phyloP scores from a whole-genome alignment of 306 rosid genomes.

The Ammopiptanthus mongolicus region DNA sequence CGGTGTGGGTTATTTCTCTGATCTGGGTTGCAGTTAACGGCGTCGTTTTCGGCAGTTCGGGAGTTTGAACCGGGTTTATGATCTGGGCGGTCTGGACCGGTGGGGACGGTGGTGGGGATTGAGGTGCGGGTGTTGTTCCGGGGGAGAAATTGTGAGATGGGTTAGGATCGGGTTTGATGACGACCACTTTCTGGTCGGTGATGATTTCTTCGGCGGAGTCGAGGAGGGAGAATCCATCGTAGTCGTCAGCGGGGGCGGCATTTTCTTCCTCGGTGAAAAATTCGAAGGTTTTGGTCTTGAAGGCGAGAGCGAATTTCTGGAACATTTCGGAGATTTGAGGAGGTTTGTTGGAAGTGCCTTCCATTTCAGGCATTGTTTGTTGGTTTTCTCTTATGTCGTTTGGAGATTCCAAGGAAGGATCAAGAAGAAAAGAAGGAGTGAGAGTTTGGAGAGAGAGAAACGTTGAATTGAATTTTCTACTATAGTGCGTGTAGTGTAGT shows the following conservation, averaged over 20 bases:
- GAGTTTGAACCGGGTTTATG: not conserved
- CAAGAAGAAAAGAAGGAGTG: not conserved
- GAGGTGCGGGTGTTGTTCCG: not conserved
- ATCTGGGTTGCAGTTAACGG: slow-evolving; percentile 25
- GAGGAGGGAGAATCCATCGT: slow-evolving; percentile 66
- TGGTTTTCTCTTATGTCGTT: not conserved
- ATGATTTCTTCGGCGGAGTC: slow-evolving; percentile 92
- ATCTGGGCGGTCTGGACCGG: slow-evolving; percentile 2
- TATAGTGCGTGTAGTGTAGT: too few species aligned
- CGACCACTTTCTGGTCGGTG: slow-evolving; percentile 90
- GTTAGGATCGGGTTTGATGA: slow-evolving; percentile 84
- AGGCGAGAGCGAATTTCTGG: slow-evolving; percentile 90
- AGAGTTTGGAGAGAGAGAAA: not conserved
- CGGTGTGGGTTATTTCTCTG: slow-evolving; percentile 38
- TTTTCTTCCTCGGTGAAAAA: slow-evolving; percentile 70
- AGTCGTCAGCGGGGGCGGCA: slow-evolving; percentile 46
- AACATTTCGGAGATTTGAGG: slow-evolving; percentile 98
- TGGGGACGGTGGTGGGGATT: not conserved
- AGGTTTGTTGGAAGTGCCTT: slow-evolving; percentile 54
- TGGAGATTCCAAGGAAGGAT: slow-evolving; percentile 4
- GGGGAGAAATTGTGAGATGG: slow-evolving; percentile 14
- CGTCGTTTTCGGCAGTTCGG: not conserved
- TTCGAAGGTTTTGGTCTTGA: slow-evolving; percentile 84
- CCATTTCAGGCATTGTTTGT: slow-evolving; percentile 50
- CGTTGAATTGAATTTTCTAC: slow-evolving; percentile 4